phyloP scores from a whole-genome alignment of 257 asterid genomes.

The Forsythia viridissima region DNA sequence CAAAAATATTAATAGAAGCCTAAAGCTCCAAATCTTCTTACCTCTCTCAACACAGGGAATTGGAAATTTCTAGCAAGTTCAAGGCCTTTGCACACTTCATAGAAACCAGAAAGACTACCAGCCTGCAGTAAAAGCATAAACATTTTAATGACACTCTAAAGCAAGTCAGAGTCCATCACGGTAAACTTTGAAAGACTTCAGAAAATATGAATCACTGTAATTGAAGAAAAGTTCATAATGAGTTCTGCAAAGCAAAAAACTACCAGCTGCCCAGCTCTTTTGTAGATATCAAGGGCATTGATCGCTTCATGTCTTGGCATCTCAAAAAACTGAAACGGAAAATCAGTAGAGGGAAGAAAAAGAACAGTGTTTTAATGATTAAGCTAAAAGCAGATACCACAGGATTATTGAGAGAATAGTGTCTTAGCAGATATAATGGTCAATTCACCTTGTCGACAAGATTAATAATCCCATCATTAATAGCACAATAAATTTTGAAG shows the following conservation, averaged over 20 bases:
- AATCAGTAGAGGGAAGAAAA: slow-evolving; percentile 19
- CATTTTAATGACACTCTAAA: slow-evolving; percentile 12
- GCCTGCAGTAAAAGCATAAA: slow-evolving; percentile 56
- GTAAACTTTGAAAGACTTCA: slow-evolving; percentile 9
- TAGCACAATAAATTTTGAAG: slow-evolving; percentile 90
- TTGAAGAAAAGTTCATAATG: slow-evolving; percentile 9
- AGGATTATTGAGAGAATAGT: neutral
- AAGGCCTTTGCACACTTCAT: slow-evolving; percentile 91
- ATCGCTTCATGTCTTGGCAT: slow-evolving; percentile 99
- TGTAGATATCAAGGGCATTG: slow-evolving; percentile 90
- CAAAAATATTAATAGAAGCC: slow-evolving; percentile 5
- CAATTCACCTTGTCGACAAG: slow-evolving; percentile 92
- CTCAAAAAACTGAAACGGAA: slow-evolving; percentile 85
- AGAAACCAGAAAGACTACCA: slow-evolving; percentile 81
- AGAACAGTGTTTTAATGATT: neutral
- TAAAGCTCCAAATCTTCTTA: slow-evolving; percentile 29
- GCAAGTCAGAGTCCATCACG: slow-evolving; percentile 10
- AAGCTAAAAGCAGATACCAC: slow-evolving; percentile 13
- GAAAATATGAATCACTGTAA: slow-evolving; percentile 11
- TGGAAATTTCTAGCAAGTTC: slow-evolving; percentile 98
- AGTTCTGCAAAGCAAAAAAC: slow-evolving; percentile 18
- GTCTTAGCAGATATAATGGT: slow-evolving; percentile 10
- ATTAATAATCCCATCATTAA: slow-evolving; percentile 96
- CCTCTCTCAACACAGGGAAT: slow-evolving; percentile 94
- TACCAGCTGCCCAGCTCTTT: slow-evolving; percentile 99